Conservation (phyloP, 2,329 filamentous ascomycete species). For the Ophiocordyceps sinensis region DNA sequence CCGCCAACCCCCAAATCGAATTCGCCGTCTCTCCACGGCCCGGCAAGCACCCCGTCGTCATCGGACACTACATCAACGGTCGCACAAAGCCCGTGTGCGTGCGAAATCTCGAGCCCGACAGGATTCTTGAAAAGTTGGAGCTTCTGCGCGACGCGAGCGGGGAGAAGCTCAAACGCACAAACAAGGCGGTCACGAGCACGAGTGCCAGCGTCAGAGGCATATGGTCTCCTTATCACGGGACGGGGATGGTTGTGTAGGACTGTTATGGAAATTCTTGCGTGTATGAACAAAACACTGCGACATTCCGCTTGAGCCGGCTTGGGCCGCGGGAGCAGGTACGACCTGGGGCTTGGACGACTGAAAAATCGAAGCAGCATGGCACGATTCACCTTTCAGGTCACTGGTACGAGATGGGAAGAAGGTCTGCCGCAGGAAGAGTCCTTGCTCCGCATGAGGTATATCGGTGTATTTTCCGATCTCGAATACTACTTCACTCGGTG, state of each 20-base stretch:
- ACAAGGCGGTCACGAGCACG: constrained; percentile 49
- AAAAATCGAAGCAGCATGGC: too few relatives aligned
- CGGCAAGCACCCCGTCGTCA: constrained; percentile 76
- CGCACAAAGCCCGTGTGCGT: constrained; percentile 76
- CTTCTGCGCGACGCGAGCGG: constrained; percentile 61
- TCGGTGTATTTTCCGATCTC: background rate
- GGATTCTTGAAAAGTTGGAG: constrained; percentile 69
- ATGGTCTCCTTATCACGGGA: constrained; percentile 57
- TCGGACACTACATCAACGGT: constrained; percentile 88
- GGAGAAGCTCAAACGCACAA: constrained; percentile 52
- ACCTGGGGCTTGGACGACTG: too few relatives aligned
- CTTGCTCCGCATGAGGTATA: background rate
- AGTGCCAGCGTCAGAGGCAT: constrained; percentile 54
- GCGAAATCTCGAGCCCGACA: constrained; percentile 64
- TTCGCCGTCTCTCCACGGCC: constrained; percentile 83
- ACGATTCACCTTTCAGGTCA: too few relatives aligned
- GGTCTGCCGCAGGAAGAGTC: background rate
- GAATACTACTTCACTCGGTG: background rate
- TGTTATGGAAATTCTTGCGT: background rate
- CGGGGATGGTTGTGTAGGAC: constrained; percentile 35
- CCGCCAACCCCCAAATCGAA: constrained; percentile 74
- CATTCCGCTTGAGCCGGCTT: too few relatives aligned
- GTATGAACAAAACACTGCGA: too few relatives aligned
- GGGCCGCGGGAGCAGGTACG: too few relatives aligned
- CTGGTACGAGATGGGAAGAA: background rate